phyloP scores from a whole-genome alignment of 306 rosid genomes.

The Styphnolobium japonicum region DNA sequence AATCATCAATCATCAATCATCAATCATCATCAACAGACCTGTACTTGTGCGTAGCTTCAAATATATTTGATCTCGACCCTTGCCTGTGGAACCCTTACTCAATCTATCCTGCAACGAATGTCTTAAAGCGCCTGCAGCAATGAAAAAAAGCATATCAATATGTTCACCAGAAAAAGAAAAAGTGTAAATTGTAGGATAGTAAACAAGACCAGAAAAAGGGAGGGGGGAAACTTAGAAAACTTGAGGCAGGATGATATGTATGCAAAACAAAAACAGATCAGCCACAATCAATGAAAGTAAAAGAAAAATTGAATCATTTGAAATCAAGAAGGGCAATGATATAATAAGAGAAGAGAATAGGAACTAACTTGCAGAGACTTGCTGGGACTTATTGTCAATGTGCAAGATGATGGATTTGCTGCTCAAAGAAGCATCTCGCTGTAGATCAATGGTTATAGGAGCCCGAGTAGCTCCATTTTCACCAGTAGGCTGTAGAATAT shows the following conservation, averaged over 20 bases:
- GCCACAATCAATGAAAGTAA: too few relatives aligned
- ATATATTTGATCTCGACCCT: slow-evolving; percentile 77
- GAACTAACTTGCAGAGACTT: slow-evolving; percentile 93
- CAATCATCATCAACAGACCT: slow-evolving; percentile 66
- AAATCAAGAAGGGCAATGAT: too few relatives aligned
- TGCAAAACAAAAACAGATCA: too few relatives aligned
- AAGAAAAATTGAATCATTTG: too few relatives aligned
- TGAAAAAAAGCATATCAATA: slow-evolving; percentile 3
- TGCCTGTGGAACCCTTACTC: slow-evolving; percentile 73
- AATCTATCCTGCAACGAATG: slow-evolving; percentile 93
- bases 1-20: neutral
- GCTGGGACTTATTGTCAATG: slow-evolving; percentile 92
- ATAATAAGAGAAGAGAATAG: neutral
- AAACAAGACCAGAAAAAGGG: too few relatives aligned
- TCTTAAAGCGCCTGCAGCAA: slow-evolving; percentile 77
- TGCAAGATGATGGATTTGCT: slow-evolving; percentile 88
- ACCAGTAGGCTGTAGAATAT: slow-evolving; percentile 85
- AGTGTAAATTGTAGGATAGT: neutral
- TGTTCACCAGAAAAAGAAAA: neutral
- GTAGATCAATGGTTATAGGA: slow-evolving; percentile 89
- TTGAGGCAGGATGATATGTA: too few relatives aligned
- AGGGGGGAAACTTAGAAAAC: too few relatives aligned
- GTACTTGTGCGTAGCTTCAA: slow-evolving; percentile 91
- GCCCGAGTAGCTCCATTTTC: slow-evolving; percentile 99
- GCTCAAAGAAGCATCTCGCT: slow-evolving; percentile 82